phyloP scores from a whole-genome alignment of 176 grass and related monocot species.

The Musa acuminata region DNA sequence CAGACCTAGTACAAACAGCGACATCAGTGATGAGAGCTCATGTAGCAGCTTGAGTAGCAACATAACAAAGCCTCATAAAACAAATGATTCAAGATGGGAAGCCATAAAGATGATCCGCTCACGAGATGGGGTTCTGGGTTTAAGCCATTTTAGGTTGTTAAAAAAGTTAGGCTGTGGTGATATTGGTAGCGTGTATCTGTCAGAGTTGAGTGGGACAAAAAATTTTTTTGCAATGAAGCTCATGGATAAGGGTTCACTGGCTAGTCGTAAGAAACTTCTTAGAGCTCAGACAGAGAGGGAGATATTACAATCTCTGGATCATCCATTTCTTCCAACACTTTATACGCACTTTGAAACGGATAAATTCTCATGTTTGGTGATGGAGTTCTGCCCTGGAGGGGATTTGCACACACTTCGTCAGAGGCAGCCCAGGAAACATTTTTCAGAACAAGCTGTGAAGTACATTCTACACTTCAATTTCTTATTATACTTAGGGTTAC shows the following conservation, averaged over 20 bases:
- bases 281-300: slow-evolving; percentile 17
- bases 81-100: slow-evolving; percentile 11
- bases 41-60: slow-evolving; percentile 14
- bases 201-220: slow-evolving; percentile 18
- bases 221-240: slow-evolving; percentile 16
- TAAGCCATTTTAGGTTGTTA: slow-evolving; percentile 11
- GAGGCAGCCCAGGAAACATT: slow-evolving; percentile 14
- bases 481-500: background rate
- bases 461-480: background rate
- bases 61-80: slow-evolving; percentile 11
- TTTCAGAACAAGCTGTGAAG: slow-evolving; percentile 20
- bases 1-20: background rate
- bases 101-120: slow-evolving; percentile 4
- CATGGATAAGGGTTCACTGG: slow-evolving; percentile 12
- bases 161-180: slow-evolving; percentile 15
- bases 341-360: slow-evolving; percentile 13
- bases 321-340: slow-evolving; percentile 24
- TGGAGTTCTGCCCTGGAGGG: slow-evolving; percentile 19
- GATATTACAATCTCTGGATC: slow-evolving; percentile 17
- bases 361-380: slow-evolving; percentile 20
- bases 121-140: slow-evolving; percentile 6
- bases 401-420: slow-evolving; percentile 10
- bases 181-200: slow-evolving; percentile 17
- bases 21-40: background rate
- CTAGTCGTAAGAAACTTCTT: slow-evolving; percentile 12